Evolutionary conservation across 352 stramenopile genomes (phyloP), one percentile per base, ranked within the genome.

Genomic region (Phytopythium oedochilum): DNA sequence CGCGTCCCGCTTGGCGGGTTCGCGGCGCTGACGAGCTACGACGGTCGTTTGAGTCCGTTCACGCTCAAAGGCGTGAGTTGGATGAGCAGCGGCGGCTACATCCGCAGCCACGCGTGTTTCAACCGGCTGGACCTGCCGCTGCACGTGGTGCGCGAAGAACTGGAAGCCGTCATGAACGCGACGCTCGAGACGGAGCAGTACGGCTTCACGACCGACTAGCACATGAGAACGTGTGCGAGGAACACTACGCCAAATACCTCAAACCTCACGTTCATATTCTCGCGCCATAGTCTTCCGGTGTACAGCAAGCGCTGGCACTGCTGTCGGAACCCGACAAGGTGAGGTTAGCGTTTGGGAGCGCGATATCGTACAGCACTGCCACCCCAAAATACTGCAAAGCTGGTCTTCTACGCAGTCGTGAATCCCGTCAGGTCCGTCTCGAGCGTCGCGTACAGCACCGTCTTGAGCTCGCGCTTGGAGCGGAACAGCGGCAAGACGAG

Each of bases 401-500:
- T 20, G 31, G 35, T 50, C 35, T 6, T n/a, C 66, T 63, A 88
- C 44, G 64, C 76, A 2, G 73, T 86, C 31, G 82, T 89, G 43
- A 92, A 89, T 5, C 78, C 78, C 29, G 78, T 87, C 46, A 79
- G 60, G n/a, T 92, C 75, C 0, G 75, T 83, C 22, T 88, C 71
- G 40, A 89, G 51, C 14, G 78, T 72, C 17, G 72, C 77, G 22
- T 86, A 84, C 42, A 92, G 39, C 57, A 88, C 74, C 15, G 42
- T 78, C 51, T 75, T 73, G 20, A 92, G 52, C 53, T 98, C 85
- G 26, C 87, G 80, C 68, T 94, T 97, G 26, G 71, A 88, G 14
- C 88, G 75, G 61, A 98, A 98, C 11, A 98, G 57, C 12, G 96
- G 96, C 18, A 99, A 71, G 78, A 99, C 96, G 53, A 99, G 92